These are phyloP conservation scores for Dentipellis sp. DNA, from an alignment of 768 basidiomycete genomes.

Conservation along the genomic window DNA sequence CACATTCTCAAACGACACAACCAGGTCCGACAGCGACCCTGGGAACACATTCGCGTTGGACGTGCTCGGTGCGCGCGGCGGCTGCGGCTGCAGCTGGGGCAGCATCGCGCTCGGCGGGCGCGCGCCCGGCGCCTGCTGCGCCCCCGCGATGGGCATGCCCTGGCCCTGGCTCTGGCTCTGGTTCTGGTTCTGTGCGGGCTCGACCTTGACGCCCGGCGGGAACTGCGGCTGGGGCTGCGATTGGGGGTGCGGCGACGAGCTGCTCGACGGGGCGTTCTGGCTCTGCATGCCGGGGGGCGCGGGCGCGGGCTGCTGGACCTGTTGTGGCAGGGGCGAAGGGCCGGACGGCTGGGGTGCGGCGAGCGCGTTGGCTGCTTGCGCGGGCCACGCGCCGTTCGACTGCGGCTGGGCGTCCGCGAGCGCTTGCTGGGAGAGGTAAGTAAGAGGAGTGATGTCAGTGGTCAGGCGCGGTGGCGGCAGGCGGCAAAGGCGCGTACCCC, in stretches of 20 bases:
- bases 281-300: background rate
- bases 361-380: slow-evolving; percentile 6
- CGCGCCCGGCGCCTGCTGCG: slow-evolving; percentile 17
- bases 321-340: slow-evolving; percentile 43
- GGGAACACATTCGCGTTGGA: slow-evolving; percentile 46
- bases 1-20: slow-evolving; percentile 89
- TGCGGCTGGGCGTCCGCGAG: slow-evolving; percentile 18
- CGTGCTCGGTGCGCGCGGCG: slow-evolving; percentile 10
- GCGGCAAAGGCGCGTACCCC: background rate
- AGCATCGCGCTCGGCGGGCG: slow-evolving; percentile 13
- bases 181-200: background rate
- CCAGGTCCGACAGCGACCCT: slow-evolving; percentile 83
- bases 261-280: background rate
- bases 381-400: slow-evolving; percentile 11
- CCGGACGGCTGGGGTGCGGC: slow-evolving; percentile 18
- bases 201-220: slow-evolving; percentile 15
- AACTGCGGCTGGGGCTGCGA: slow-evolving; percentile 5
- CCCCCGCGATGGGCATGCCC: slow-evolving; percentile 15
- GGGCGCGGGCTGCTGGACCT: slow-evolving; percentile 21
- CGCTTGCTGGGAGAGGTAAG: background rate
- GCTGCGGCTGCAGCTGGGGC: slow-evolving; percentile 27
- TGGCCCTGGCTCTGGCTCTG: background rate
- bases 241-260: background rate
- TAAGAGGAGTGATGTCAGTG: background rate
- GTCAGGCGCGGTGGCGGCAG: background rate